phyloP scores from a whole-genome alignment of 768 basidiomycete genomes.

The Termitomyces sp. region DNA sequence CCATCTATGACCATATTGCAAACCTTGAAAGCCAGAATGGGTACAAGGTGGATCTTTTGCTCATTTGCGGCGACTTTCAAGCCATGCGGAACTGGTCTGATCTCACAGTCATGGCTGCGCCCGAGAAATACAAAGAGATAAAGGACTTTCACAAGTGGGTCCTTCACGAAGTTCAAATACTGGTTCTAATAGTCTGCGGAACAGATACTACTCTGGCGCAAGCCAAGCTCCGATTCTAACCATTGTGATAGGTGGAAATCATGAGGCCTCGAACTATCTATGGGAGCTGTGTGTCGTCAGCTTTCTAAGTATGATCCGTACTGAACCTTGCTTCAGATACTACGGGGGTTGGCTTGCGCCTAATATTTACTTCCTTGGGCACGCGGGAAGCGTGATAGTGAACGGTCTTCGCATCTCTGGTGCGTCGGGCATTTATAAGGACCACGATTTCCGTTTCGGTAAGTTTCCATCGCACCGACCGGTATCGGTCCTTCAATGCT shows the following conservation, averaged over 20 bases:
- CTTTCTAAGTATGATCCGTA: neutral
- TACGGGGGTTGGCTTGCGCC: conserved; percentile 97
- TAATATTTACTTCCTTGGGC: conserved; percentile 94
- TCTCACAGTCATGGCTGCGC: conserved; percentile 87
- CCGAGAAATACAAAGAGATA: conserved; percentile 80
- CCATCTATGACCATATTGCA: conserved; percentile 73
- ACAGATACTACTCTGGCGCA: conserved; percentile 84
- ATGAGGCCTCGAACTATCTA: conserved; percentile 95
- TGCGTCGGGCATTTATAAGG: conserved; percentile 89
- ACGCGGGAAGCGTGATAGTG: conserved; percentile 84
- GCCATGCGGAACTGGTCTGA: conserved; percentile 85
- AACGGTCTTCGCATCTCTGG: conserved; percentile 89
- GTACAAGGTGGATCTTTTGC: conserved; percentile 76
- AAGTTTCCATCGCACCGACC: conserved; percentile 9
- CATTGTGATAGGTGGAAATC: conserved; percentile 95
- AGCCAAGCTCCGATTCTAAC: conserved; percentile 84
- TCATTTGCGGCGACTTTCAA: conserved; percentile 97
- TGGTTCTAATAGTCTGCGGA: neutral
- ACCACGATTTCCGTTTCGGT: conserved; percentile 71
- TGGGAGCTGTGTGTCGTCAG: conserved; percentile 78
- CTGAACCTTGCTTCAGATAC: conserved; percentile 47
- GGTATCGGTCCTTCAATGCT: neutral
- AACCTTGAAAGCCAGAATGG: conserved; percentile 56
- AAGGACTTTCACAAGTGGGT: conserved; percentile 81
- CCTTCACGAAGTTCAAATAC: neutral